Evolutionary conservation across 2,329 filamentous ascomycete genomes (phyloP).

Genomic region (Penicillium verrucosum): DNA sequence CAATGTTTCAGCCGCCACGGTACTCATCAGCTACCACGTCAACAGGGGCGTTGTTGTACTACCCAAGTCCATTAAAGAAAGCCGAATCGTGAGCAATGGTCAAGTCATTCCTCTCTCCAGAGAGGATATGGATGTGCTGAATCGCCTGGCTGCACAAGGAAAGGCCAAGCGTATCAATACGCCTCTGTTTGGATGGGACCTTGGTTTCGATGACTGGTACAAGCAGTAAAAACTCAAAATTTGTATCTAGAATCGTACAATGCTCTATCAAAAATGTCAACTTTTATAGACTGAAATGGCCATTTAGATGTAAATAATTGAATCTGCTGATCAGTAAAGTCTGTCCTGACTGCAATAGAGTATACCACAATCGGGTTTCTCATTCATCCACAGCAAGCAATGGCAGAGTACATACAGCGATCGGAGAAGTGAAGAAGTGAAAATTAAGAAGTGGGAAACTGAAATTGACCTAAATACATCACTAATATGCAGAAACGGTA

Average conservation of each 20-base stretch:
- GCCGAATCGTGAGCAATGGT: conserved; percentile 11
- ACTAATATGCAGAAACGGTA: not conserved
- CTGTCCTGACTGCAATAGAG: not conserved
- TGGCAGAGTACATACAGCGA: not conserved
- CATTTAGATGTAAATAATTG: not conserved
- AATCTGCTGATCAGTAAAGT: not conserved
- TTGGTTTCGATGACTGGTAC: conserved; percentile 16
- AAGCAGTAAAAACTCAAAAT: not conserved
- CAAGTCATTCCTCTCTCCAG: conserved; percentile 8
- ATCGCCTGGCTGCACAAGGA: conserved; percentile 29
- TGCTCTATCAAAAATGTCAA: not conserved
- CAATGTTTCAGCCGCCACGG: conserved; percentile 7
- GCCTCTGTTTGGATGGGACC: conserved; percentile 33
- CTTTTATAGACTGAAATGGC: not conserved
- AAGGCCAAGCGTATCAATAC: conserved; percentile 37
- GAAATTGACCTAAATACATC: not conserved
- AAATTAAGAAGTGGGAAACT: not conserved
- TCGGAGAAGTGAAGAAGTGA: not conserved
- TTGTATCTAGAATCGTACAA: not conserved
- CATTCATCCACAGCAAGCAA: not conserved
- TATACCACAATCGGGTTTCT: not conserved
- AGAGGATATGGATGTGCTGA: conserved; percentile 24
- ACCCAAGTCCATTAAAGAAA: conserved; percentile 14
- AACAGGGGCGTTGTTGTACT: conserved; percentile 15
- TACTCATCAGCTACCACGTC: conserved; percentile 16